Evolutionary conservation across 2,329 filamentous ascomycete genomes (phyloP), one percentile per base, ranked within the genome.

Genomic region (Ustulina deusta): DNA sequence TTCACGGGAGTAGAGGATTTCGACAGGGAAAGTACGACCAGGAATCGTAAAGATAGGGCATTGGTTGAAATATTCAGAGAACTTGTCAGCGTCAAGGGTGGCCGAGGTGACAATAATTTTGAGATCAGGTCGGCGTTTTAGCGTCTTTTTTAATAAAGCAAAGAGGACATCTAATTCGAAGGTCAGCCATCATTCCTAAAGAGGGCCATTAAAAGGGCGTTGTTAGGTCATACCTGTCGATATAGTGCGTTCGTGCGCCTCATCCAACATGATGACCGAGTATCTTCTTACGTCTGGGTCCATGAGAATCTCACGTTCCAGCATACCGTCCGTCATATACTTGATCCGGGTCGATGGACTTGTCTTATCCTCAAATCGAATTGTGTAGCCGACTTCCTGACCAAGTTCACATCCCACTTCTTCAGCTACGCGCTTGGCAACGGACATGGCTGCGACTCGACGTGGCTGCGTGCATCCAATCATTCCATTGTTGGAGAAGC

Each of bases 291-390:
- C 83, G 74, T 97, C 92, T 0, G 94, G 92, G 78, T 99, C 96
- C 73, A 97, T 87, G 59, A 99, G 86, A 78, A 97, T 94, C 82
- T 99, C 96, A 83, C 96, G 89, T 81, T 97, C 90, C 78, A 99
- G 87, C 93, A 98, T 98, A 80, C 96, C 96, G 76, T 99, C 96
- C 17, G 96, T 99, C 95, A 99, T 97, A 83, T 99, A 99, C 83
- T 99, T 99, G 83, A 99, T 97, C 77, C 91, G 93, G 1, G 96
- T 99, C 20, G 90, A 87, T 1, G 93, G 89, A 71, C 91, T 93
- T 0, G 95, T 97, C 78, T 91, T 92, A 81, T 99, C 96, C 77
- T 99, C 96, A 78, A 99, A 99, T 78, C 96, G 93, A 77, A 99
- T 97, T 7, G 93, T 97, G 79, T 99, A 99, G 62, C 96, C 96